Evolutionary conservation across 73 alveolate species (phyloP), one percentile per base, ranked within the genome.

Genomic region (Paramecium sexaurelia): DNA sequence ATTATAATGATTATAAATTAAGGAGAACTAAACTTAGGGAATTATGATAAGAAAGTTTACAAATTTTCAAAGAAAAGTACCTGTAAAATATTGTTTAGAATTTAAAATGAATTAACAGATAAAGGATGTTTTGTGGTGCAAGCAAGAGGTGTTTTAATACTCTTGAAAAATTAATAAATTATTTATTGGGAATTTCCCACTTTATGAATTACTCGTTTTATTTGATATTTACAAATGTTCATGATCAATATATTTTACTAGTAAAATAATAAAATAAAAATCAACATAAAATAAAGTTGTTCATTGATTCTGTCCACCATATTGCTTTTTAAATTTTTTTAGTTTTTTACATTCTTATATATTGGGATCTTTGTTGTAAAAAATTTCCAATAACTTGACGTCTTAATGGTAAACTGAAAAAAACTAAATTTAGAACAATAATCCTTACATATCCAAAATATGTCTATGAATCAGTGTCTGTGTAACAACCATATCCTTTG

Each of bases 401-500:
- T 41, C 75, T 6, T 20, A 24, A 26, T 78, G 90, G 41, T 41
- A 78, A 19, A 41, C 11, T 5, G 90, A 78, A 9, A 78, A 24
- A 22, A 78, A 78, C 90, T 78, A 45, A 40, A 24, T 24, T 11
- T 24, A 41, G 26, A 29, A 40, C 2, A 22, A 41, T 51, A 4
- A 27, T 5, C 1, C 45, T 2, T 78, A 78, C 90, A 37, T 78
- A 41, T 29, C 90, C 90, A 19, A 24, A 7, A n/a, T 78, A 78
- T 5, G 32, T 61, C 22, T 41, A 22, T 8, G 73, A 56, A 78
- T 43, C 41, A 17, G 27, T 35, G 22, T 78, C 35, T 6, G 90
- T 78, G 13, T 78, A 78, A 40, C 90, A 78, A 11, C 90, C 90
- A 40, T 78, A 78, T 7, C 90, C 90, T 78, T 78, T 78, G 11